These are phyloP conservation scores for Aristolochia californica DNA, from an alignment of 164 flowering plant genomes.

Conservation along the genomic window DNA sequence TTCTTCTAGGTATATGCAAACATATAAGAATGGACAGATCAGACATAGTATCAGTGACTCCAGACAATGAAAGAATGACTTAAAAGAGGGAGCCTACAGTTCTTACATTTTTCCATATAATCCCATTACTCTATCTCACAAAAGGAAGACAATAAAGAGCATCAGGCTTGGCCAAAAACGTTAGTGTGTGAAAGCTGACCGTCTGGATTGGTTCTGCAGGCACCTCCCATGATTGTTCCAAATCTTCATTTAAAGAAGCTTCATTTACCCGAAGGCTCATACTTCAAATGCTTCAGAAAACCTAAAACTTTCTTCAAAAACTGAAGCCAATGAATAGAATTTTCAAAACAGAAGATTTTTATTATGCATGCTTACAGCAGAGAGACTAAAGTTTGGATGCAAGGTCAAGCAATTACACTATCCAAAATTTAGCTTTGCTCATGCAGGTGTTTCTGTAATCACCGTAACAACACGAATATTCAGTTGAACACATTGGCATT, in stretches of 20 bases:
- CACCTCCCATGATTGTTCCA: slow-evolving; percentile 86
- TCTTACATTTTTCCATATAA: background rate
- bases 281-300: too few species aligned
- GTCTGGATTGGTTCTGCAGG: slow-evolving; percentile 99
- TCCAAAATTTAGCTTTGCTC: background rate
- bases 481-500: too few species aligned
- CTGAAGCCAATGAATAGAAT: background rate
- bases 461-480: too few species aligned
- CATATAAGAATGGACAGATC: too few species aligned
- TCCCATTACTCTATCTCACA: background rate
- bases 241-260: slow-evolving; percentile 56
- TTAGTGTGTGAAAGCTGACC: slow-evolving; percentile 25
- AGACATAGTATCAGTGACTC: too few species aligned
- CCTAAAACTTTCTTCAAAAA: too few species aligned
- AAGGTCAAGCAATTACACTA: background rate
- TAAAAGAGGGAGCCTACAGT: too few species aligned
- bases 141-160: background rate
- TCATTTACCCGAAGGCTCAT: slow-evolving; percentile 55
- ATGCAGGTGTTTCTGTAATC: too few species aligned
- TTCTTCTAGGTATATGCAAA: too few species aligned
- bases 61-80: too few species aligned
- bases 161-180: background rate
- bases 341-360: background rate
- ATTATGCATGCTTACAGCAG: background rate
- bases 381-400: background rate